Evolutionary conservation across 306 rosid species (phyloP).

Genomic region (Abrus pulchellus): DNA sequence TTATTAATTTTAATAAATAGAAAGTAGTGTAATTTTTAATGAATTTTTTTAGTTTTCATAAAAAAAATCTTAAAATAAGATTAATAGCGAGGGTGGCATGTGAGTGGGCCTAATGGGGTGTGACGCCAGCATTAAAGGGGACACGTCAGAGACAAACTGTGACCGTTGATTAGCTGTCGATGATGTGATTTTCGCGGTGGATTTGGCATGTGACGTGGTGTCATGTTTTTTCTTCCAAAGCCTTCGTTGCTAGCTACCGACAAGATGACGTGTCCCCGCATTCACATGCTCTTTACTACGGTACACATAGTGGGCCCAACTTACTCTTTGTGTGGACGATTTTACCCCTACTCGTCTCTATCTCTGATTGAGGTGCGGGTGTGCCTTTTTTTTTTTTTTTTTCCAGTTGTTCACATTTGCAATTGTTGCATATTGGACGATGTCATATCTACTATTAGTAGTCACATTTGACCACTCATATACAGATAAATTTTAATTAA

Average conservation of each 20-base stretch:
- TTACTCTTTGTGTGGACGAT: neutral
- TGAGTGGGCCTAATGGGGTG: conserved; percentile 36
- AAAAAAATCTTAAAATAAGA: neutral
- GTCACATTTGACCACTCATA: neutral
- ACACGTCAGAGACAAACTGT: conserved; percentile 31
- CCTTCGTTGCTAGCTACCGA: conserved; percentile 12
- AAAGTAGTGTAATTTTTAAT: too few relatives aligned
- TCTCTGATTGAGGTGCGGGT: neutral
- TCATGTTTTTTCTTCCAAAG: neutral
- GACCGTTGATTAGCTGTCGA: neutral
- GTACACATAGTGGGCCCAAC: conserved; percentile 2
- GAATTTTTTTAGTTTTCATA: too few relatives aligned
- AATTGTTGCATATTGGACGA: neutral
- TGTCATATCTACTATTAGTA: neutral
- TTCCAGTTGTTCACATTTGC: conserved; percentile 3
- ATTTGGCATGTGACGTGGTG: conserved; percentile 12
- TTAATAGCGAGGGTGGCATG: neutral
- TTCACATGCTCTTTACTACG: conserved; percentile 19
- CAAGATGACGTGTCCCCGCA: conserved; percentile 44
- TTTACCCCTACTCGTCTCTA: conserved; percentile 5
- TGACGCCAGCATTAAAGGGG: conserved; percentile 16
- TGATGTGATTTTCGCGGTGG: conserved; percentile 27
- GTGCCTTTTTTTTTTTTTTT: neutral
- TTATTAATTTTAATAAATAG: too few relatives aligned
- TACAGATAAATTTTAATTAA: too few relatives aligned